Conservation (phyloP, 805 yeast species). For the Yarrowia sp. region DNA sequence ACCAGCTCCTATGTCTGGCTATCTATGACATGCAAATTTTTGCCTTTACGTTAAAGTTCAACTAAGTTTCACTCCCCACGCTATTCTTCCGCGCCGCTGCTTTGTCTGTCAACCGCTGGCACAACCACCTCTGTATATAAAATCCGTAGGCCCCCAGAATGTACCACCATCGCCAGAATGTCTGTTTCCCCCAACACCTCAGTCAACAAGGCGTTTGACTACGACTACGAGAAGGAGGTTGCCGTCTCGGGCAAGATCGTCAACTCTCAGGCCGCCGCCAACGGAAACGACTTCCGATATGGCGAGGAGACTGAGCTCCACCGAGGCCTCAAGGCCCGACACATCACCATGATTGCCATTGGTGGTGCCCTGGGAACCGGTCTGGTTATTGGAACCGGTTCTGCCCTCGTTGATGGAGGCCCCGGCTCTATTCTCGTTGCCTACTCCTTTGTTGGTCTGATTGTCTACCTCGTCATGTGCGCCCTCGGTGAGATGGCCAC, state of each 20-base stretch:
- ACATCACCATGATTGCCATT: conserved; percentile 70
- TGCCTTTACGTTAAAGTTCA: conserved; percentile 18
- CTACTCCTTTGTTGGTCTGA: conserved; percentile 65
- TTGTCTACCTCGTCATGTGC: conserved; percentile 67
- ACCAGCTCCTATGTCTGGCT: conserved; percentile 4
- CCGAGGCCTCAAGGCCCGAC: conserved; percentile 52
- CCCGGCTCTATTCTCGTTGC: conserved; percentile 56
- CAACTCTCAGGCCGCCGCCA: conserved; percentile 19
- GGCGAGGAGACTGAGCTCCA: conserved; percentile 29
- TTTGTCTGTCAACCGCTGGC: background rate
- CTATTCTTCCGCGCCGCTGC: conserved; percentile 25
- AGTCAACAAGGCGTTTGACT: conserved; percentile 25
- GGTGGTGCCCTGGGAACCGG: conserved; percentile 87
- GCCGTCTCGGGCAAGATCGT: conserved; percentile 22
- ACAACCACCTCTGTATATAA: conserved; percentile 1
- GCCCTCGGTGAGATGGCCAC: conserved; percentile 70
- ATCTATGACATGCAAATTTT: conserved; percentile 25
- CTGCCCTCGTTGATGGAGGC: conserved; percentile 68
- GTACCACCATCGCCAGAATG: conserved; percentile 4
- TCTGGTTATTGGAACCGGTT: conserved; percentile 71
- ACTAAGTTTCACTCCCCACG: conserved; percentile 25
- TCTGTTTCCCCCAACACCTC: conserved; percentile 20
- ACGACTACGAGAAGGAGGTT: conserved; percentile 22
- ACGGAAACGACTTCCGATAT: conserved; percentile 24
- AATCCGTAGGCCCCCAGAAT: background rate